Evolutionary conservation across 2,329 filamentous ascomycete genomes (phyloP).

Genomic region (Taxawa tesnikishii): DNA sequence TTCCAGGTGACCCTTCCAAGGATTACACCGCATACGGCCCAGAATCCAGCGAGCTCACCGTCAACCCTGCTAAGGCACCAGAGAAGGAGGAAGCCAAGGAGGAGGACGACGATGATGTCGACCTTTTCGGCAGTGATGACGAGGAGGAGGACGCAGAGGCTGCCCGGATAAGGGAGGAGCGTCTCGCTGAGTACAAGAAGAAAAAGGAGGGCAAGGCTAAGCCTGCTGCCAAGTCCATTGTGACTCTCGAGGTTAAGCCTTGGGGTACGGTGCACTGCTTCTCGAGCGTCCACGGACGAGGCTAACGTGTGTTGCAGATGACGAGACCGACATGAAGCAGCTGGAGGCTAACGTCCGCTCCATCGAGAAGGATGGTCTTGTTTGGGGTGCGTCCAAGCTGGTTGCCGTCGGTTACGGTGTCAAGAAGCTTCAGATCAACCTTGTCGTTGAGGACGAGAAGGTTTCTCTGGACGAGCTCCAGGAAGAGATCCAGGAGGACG

Average conservation of each 20-base stretch:
- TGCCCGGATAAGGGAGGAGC: conserved; percentile 71
- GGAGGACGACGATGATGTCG: conserved; percentile 69
- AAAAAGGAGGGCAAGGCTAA: conserved; percentile 95
- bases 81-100: conserved; percentile 47
- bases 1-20: conserved; percentile 84
- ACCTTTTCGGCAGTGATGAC: conserved; percentile 85
- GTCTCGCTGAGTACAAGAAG: conserved; percentile 84
- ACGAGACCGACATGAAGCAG: conserved; percentile 82
- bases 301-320: conserved; percentile 42
- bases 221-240: conserved; percentile 87
- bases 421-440: conserved; percentile 98
- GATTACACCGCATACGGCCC: conserved; percentile 85
- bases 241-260: conserved; percentile 94
- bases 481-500: conserved; percentile 71
- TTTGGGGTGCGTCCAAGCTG: conserved; percentile 88
- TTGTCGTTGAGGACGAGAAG: conserved; percentile 96
- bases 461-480: conserved; percentile 77
- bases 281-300: no score
- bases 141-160: conserved; percentile 92
- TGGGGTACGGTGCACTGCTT: conserved; percentile 61
- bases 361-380: conserved; percentile 86
- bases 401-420: conserved; percentile 92
- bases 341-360: conserved; percentile 69
- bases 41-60: conserved; percentile 60
- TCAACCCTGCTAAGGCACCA: conserved; percentile 79